Conservation (phyloP, 2,329 filamentous ascomycete species). For the Botryotinia calthae region DNA sequence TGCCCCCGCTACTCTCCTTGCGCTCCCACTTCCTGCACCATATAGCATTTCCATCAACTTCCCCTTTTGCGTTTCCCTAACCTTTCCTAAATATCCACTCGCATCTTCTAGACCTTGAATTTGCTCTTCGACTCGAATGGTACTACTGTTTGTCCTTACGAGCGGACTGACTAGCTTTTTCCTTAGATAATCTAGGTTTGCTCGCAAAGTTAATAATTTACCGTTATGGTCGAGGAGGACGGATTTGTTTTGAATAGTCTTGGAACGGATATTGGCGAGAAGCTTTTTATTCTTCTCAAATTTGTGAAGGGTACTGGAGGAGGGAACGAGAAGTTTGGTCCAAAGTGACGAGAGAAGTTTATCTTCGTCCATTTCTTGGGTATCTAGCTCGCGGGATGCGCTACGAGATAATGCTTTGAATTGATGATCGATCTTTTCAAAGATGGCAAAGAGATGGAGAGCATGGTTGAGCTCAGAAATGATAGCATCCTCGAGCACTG, state of each 20-base stretch:
- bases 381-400: constrained; percentile 78
- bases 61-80: constrained; percentile 76
- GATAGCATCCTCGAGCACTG: constrained; percentile 85
- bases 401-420: constrained; percentile 85
- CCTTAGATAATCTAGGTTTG: constrained; percentile 80
- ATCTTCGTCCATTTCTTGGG: constrained; percentile 75
- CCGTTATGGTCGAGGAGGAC: constrained; percentile 84
- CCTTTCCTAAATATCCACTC: constrained; percentile 70
- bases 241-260: constrained; percentile 83
- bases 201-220: constrained; percentile 77
- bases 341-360: constrained; percentile 83
- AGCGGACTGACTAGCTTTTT: constrained; percentile 82
- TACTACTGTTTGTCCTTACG: constrained; percentile 67
- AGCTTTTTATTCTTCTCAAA: constrained; percentile 87
- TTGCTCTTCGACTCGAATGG: constrained; percentile 78
- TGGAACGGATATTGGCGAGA: constrained; percentile 73
- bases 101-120: constrained; percentile 79
- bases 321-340: constrained; percentile 78
- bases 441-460: constrained; percentile 79
- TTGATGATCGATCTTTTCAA: constrained; percentile 85
- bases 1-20: constrained; percentile 22
- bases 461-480: constrained; percentile 78
- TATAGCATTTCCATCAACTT: constrained; percentile 80
- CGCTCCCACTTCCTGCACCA: constrained; percentile 41
- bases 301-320: constrained; percentile 74